Conservation (phyloP, 345 rosid species). For the Passiflora organensis region DNA sequence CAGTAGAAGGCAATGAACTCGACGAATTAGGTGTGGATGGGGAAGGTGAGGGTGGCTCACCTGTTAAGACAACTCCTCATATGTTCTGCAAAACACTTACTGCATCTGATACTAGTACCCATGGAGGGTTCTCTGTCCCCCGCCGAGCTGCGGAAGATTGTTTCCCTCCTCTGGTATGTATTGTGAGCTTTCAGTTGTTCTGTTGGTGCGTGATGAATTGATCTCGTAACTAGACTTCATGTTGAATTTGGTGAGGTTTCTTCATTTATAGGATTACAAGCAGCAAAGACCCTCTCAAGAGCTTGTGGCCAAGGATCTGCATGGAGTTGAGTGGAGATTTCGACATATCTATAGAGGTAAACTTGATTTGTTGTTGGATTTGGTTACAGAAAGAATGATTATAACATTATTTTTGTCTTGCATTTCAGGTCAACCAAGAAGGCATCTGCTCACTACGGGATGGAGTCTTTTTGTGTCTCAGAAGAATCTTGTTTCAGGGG, state of each 20-base stretch:
- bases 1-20: constrained; percentile 43
- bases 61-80: constrained; percentile 43
- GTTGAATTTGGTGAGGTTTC: neutral
- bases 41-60: constrained; percentile 22
- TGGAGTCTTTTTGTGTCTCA: constrained; percentile 95
- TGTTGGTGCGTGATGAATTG: constrained; percentile 28
- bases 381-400: constrained; percentile 3
- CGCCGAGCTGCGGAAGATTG: constrained; percentile 93
- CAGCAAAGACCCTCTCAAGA: constrained; percentile 92
- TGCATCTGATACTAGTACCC: constrained; percentile 92
- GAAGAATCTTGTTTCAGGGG: constrained; percentile 88
- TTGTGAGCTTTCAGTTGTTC: neutral
- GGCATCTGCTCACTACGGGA: constrained; percentile 95
- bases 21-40: constrained; percentile 46
- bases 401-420: constrained; percentile 13
- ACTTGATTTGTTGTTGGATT: constrained; percentile 6
- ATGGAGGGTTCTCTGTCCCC: constrained; percentile 92
- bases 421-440: constrained; percentile 85
- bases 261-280: constrained; percentile 56
- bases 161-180: constrained; percentile 65
- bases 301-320: constrained; percentile 81
- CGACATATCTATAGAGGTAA: constrained; percentile 86
- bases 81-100: constrained; percentile 90
- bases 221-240: neutral
- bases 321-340: constrained; percentile 86